Evolutionary conservation across 495 filamentous ascomycete genomes (phyloP).

Genomic region (Tuber brumale): DNA sequence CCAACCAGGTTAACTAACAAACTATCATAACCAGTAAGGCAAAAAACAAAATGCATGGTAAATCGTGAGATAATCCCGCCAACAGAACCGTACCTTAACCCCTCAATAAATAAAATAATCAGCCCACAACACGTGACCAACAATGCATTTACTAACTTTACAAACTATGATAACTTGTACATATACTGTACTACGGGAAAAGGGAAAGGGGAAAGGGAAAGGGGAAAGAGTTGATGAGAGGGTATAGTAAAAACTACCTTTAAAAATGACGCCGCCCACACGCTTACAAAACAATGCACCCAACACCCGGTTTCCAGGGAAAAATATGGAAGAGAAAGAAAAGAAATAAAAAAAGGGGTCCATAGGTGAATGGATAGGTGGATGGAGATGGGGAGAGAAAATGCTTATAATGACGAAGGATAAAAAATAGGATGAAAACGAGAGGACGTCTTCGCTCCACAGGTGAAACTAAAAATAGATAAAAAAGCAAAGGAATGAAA

Average conservation of each 20-base stretch:
- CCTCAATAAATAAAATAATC: too few relatives aligned
- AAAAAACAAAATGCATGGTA: too few relatives aligned
- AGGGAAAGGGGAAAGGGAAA: neutral
- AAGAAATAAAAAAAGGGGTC: neutral
- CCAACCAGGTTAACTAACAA: too few relatives aligned
- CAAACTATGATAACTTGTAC: neutral
- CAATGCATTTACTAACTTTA: neutral
- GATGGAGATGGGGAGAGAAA: neutral
- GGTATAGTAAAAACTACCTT: conserved; percentile 4
- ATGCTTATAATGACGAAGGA: neutral
- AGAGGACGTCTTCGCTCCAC: neutral
- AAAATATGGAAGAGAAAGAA: neutral
- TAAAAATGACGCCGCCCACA: conserved; percentile 6
- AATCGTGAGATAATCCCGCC: too few relatives aligned
- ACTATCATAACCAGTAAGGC: too few relatives aligned
- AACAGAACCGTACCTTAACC: too few relatives aligned
- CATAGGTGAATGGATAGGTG: neutral
- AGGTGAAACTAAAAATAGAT: neutral
- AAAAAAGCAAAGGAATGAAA: neutral
- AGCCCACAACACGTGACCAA: too few relatives aligned
- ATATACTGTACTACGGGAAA: neutral
- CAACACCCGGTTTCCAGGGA: neutral
- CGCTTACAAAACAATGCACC: conserved; percentile 2
- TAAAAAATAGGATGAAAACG: neutral
- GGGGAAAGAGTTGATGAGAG: neutral